Percentiles rank a stretch among this genome's conserved stretches.
phyloP scores from a whole-genome alignment of 441 rosid species.

The Erodium moschatum region DNA sequence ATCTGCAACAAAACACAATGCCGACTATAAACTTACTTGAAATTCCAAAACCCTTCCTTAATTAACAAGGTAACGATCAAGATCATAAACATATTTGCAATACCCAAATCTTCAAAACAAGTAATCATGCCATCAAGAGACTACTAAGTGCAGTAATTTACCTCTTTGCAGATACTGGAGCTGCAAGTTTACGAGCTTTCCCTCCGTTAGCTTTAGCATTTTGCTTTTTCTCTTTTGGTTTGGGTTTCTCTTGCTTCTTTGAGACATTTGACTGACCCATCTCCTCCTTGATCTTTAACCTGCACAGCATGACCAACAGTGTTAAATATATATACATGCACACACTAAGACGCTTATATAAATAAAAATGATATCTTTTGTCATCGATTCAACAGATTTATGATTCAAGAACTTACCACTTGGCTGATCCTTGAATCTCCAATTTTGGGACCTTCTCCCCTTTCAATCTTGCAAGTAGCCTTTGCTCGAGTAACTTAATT shows the following conservation, averaged over 20 bases:
- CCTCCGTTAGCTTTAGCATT: conserved; percentile 29
- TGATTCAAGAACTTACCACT: not conserved
- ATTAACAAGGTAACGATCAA: conserved; percentile 8
- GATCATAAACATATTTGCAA: not conserved
- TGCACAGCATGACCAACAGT: not conserved
- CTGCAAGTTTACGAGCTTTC: conserved; percentile 33
- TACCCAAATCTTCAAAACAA: not conserved
- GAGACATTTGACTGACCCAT: no score
- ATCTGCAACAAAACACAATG: conserved; percentile 25
- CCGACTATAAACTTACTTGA: no score
- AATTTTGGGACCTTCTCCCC: not conserved
- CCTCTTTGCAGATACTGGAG: conserved; percentile 76
- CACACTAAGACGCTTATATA: not conserved
- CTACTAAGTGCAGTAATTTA: conserved; percentile 20
- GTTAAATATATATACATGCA: not conserved
- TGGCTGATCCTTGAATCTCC: not conserved
- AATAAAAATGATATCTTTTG: not conserved
- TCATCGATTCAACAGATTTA: not conserved
- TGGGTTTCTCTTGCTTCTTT: not conserved
- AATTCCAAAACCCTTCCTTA: no score
- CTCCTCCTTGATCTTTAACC: no score
- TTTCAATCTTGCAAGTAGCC: not conserved
- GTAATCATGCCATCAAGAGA: not conserved
- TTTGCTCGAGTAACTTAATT: conserved; percentile 18
- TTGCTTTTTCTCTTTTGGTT: conserved; percentile 3